Conservation (phyloP, 495 filamentous ascomycete species). For the Entonaema liquescens region DNA sequence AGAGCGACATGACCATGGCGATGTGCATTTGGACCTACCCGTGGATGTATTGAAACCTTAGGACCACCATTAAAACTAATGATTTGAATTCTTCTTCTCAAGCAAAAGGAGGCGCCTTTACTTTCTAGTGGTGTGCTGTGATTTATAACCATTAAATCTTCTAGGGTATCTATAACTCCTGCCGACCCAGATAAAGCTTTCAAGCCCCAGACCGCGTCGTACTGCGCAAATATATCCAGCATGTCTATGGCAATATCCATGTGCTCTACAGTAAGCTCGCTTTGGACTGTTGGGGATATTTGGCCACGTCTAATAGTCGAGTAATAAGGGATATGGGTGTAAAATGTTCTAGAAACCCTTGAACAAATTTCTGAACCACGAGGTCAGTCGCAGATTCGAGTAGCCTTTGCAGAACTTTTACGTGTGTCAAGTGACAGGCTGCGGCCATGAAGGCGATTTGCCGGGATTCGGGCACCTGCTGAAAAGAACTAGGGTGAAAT, state of each 20-base stretch:
- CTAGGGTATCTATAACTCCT: neutral
- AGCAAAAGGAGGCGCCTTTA: neutral
- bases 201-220: neutral
- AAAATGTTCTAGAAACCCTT: neutral
- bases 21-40: neutral
- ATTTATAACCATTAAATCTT: neutral
- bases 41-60: neutral
- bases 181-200: neutral
- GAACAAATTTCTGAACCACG: neutral
- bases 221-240: neutral
- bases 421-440: slow-evolving; percentile 3
- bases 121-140: too few relatives aligned
- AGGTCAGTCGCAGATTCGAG: neutral
- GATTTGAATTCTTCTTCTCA: slow-evolving; percentile 4
- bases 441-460: neutral
- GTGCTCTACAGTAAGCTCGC: neutral
- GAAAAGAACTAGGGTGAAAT: slow-evolving; percentile 1
- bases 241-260: neutral
- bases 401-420: slow-evolving; percentile 4
- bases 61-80: neutral
- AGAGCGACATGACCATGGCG: neutral
- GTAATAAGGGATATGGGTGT: neutral
- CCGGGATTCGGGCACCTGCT: neutral
- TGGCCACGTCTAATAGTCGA: neutral
- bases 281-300: neutral